Evolutionary conservation across 2,329 filamentous ascomycete genomes (phyloP), one percentile per base, ranked within the genome.

Genomic region (Penicillium sp.): DNA sequence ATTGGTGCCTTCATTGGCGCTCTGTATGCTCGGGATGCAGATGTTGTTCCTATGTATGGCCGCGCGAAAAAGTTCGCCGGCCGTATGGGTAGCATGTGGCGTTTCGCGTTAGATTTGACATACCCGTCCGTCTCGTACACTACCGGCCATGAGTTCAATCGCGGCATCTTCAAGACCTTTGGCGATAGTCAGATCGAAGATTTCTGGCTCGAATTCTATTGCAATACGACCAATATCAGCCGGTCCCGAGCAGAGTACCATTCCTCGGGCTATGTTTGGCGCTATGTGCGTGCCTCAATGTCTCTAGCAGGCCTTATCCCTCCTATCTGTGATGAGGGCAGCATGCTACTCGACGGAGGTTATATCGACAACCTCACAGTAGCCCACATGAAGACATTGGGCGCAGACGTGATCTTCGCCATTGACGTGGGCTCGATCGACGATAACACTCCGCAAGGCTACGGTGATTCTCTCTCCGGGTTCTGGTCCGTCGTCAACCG

Each of bases 1-100:
- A 99, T 99, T 60, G 95, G 95, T 17, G 88, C 94, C 1, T 98
- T 99, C 74, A 93, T 98, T 58, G 95, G 96, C 7, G 95, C 92
- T 1, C 82, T 99, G 1, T 99, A 99, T 75, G 95, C 96, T 1
- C 91, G 94, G 60, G 95, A 99, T 74, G 95, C 94, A 9, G 96
- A 99, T 73, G 89, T 97, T 1, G 94, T 99, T 5, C 95, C 95
- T 13, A 97, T 98, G 86, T 97, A 96, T 71, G 95, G 95, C 0
- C 87, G 96, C 50, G 93, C 93, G 15, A 99, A 99, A 85, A 97
- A 97, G 75, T 99, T 99, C 76, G 88, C 95, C 0, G 93, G 95
- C 5, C 90, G 96, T n/a, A 99, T 99, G 96, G 92, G 92, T 49
- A 98, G 94, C 77, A 92, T 98, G 80, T 99, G 95, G 95, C 88